Evolutionary conservation across 2,329 filamentous ascomycete species (phyloP), one percentile per base, ranked within the genome.

Genomic region (Chaetomiaceae sp.): DNA sequence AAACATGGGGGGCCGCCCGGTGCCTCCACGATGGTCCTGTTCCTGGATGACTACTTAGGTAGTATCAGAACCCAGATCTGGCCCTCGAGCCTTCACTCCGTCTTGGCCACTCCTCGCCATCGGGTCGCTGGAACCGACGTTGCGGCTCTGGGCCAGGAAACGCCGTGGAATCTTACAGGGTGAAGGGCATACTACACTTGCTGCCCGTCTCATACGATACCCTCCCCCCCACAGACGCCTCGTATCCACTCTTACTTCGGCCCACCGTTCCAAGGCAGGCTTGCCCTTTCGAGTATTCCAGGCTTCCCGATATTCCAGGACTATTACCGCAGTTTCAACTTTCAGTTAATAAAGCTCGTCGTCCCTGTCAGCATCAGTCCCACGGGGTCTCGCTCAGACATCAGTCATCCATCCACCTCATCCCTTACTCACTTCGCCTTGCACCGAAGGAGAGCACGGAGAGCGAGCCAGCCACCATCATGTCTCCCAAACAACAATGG

Each of bases 121-220:
- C 51, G 55, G 55, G 51, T 55, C 51, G 49, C 51, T 56, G 50
- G 54, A 46, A 50, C 53, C 48, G 50, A 58, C 54, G 51, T 51
- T 59, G 56, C 49, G 52, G 55, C 57, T 57, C 51, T 55, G 50
- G 37, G 50, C 51, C 51, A 55, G 40, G 55, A 46, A 56, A 49
- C 48, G 38, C 45, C 42, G 44, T 40, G 25, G 35, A 21, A 19
- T 14, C 34, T 27, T 14, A 19, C 20, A 37, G 35, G 25, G 21
- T 19, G 25, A 39, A 43, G 14, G 3, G 21, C 41, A 19, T 27
- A 23, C 42, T n/a, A 23, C 16, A 30, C 40, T 25, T 40, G 14
- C 33, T 23, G 30, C 34, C 31, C 40, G 5, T 7, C 12, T 27
- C 16, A 33, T 16, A 17, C 21, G 21, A 39, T 34, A 30, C 25